These are phyloP conservation scores for Ophiocordyceps unilateralis DNA, from an alignment of 2,329 filamentous ascomycete species.

Conservation along the genomic window DNA sequence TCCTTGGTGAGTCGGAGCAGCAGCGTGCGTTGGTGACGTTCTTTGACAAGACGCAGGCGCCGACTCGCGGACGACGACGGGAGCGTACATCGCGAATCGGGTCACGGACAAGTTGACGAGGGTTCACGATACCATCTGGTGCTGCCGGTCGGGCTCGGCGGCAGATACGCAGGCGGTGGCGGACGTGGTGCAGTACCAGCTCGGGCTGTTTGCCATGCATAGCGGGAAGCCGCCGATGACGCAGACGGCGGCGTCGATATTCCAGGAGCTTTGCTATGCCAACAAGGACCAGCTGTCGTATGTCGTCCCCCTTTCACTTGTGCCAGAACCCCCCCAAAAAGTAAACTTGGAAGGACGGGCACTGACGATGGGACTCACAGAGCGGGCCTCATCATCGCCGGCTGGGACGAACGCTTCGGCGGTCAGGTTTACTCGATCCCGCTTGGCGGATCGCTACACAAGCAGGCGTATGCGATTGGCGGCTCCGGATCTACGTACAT, in stretches of 20 bases:
- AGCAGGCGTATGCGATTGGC: conserved; percentile 88
- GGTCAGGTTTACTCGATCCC: conserved; percentile 97
- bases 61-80: conserved; percentile 93
- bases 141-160: conserved; percentile 91
- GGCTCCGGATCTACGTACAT: conserved; percentile 98
- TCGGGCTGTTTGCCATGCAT: conserved; percentile 78
- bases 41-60: conserved; percentile 37
- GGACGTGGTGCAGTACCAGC: conserved; percentile 93
- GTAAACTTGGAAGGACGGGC: neutral
- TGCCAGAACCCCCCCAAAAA: too few species aligned
- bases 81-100: conserved; percentile 95
- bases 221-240: conserved; percentile 86
- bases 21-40: neutral
- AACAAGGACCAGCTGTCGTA: conserved; percentile 92
- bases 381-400: conserved; percentile 95
- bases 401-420: conserved; percentile 86
- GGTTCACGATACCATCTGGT: conserved; percentile 99
- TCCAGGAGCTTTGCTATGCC: conserved; percentile 94
- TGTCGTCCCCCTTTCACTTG: conserved; percentile 13
- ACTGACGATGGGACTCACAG: conserved; percentile 24
- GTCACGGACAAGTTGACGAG: conserved; percentile 98
- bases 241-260: conserved; percentile 85
- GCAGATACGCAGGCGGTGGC: conserved; percentile 96
- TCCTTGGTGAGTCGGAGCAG: conserved; percentile 44
- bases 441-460: conserved; percentile 89